Conservation (phyloP, 73 alveolate genomes). For the Paramecium biaurelia region DNA sequence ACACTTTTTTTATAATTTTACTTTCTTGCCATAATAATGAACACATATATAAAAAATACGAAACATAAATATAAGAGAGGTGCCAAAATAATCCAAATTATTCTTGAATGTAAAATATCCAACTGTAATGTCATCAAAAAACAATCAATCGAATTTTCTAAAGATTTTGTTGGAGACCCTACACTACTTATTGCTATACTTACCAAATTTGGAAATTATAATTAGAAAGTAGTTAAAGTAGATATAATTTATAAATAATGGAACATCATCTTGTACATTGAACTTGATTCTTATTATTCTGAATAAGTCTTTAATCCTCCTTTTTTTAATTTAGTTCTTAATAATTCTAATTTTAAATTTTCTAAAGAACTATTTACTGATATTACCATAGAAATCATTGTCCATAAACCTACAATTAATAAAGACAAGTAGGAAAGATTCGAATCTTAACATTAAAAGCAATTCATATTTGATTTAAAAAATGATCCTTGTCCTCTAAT, state of each 20-base stretch:
- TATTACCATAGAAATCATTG: background rate
- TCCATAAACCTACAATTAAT: background rate
- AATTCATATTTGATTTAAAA: background rate
- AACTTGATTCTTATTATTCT: background rate
- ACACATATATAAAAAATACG: background rate
- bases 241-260: background rate
- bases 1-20: background rate
- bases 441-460: background rate
- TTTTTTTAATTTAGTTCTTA: background rate
- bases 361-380: background rate
- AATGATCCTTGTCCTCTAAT: background rate
- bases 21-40: background rate
- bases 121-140: background rate
- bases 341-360: background rate
- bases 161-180: background rate
- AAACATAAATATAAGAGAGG: background rate
- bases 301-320: background rate
- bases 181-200: background rate
- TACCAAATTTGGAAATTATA: background rate
- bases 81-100: background rate
- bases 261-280: background rate
- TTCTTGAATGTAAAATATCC: background rate
- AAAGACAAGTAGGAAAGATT: background rate
- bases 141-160: background rate
- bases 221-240: background rate